A percentile compares a stretch with the other conserved stretches of the same genome.
Evolutionary conservation across 768 basidiomycete genomes (phyloP).

Genomic region (Plicaturopsis crispa): DNA sequence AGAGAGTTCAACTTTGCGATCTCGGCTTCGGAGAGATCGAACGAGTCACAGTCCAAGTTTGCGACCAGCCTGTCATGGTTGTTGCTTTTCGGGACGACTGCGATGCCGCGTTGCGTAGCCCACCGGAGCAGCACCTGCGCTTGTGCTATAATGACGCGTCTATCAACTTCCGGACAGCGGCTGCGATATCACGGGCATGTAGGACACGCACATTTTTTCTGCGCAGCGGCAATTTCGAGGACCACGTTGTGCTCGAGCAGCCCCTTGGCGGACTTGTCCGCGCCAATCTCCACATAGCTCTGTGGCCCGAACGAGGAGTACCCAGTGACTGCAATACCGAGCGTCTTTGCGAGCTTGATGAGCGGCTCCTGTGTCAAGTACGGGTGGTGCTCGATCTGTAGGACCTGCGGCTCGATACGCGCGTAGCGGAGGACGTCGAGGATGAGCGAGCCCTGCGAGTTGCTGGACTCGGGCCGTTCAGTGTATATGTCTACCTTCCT

Average conservation of each 20-base stretch:
- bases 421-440: slow-evolving; percentile 78
- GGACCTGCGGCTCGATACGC: slow-evolving; percentile 46
- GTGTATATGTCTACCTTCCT: neutral
- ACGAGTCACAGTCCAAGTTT: slow-evolving; percentile 39
- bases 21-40: slow-evolving; percentile 51
- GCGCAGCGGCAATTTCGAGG: slow-evolving; percentile 34
- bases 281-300: slow-evolving; percentile 59
- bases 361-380: slow-evolving; percentile 43
- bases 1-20: slow-evolving; percentile 48
- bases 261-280: slow-evolving; percentile 41
- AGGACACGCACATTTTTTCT: slow-evolving; percentile 42
- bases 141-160: neutral
- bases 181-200: too few species aligned
- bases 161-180: too few species aligned
- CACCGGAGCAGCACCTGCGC: slow-evolving; percentile 75
- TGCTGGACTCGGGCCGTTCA: slow-evolving; percentile 34
- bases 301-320: slow-evolving; percentile 52
- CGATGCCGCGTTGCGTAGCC: slow-evolving; percentile 69
- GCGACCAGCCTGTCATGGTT: slow-evolving; percentile 20
- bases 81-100: slow-evolving; percentile 72
- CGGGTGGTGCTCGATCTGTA: slow-evolving; percentile 56
- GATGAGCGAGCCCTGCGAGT: slow-evolving; percentile 65
- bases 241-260: slow-evolving; percentile 46
- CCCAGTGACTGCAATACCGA: slow-evolving; percentile 43
- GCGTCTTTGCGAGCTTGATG: slow-evolving; percentile 33